Conservation (phyloP, 805 yeast species). For the Metschnikowia rubicola region DNA sequence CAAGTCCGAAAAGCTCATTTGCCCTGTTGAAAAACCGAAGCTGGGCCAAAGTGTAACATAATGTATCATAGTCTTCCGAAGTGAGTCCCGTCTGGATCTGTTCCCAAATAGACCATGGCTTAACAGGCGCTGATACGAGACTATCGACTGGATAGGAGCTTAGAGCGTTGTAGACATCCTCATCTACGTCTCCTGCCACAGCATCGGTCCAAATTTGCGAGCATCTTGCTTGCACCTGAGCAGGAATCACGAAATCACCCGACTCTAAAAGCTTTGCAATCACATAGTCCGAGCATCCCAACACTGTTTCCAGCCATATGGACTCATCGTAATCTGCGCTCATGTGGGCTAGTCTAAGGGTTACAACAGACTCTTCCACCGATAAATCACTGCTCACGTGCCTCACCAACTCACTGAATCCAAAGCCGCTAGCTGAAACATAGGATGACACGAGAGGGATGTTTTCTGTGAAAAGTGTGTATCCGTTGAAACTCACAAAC, state of each 20-base stretch:
- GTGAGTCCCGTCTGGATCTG: constrained; percentile 13
- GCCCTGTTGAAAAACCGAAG: constrained; percentile 28
- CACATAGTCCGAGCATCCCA: constrained; percentile 15
- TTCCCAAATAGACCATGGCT: constrained; percentile 1
- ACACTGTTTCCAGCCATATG: constrained; percentile 3
- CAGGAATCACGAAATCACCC: constrained; percentile 6
- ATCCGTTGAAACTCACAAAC: constrained; percentile 41
- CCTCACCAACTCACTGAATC: not conserved
- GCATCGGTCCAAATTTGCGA: not conserved
- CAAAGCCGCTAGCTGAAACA: constrained; percentile 1
- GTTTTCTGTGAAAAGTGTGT: constrained; percentile 17
- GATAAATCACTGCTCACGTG: constrained; percentile 1
- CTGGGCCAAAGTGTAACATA: constrained; percentile 21
- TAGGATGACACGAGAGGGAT: constrained; percentile 21
- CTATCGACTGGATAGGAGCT: not conserved
- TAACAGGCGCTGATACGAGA: not conserved
- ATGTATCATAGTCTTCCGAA: constrained; percentile 20
- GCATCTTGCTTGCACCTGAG: not conserved
- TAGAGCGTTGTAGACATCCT: not conserved
- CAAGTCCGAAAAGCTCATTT: constrained; percentile 7
- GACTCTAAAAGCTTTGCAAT: constrained; percentile 14
- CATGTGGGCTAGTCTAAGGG: constrained; percentile 1
- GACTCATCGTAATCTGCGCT: not conserved
- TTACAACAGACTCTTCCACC: constrained; percentile 5
- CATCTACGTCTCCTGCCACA: not conserved